phyloP scores from a whole-genome alignment of 2,329 filamentous ascomycete genomes.

The Pseudohalonectria lignicola region DNA sequence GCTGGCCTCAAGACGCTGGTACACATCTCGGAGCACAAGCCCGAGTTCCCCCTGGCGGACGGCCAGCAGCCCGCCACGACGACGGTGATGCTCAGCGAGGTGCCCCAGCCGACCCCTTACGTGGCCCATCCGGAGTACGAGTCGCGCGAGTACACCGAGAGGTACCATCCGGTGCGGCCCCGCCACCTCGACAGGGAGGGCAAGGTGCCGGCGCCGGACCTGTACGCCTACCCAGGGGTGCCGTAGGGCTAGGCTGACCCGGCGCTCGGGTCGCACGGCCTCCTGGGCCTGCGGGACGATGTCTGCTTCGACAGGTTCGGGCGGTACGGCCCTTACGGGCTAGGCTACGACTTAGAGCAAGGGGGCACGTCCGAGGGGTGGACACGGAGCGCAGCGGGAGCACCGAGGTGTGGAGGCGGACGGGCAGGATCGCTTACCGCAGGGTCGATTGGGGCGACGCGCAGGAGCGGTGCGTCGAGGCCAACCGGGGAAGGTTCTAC shows the following conservation, averaged over 20 bases:
- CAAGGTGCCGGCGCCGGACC: constrained; percentile 44
- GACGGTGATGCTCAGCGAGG: constrained; percentile 19
- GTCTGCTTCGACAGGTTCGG: constrained; percentile 85
- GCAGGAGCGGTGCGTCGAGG: constrained; percentile 40
- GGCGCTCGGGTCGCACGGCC: constrained; percentile 63
- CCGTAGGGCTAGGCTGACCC: constrained; percentile 64
- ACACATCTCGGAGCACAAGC: constrained; percentile 46
- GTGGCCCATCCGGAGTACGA: constrained; percentile 58
- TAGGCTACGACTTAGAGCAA: constrained; percentile 65
- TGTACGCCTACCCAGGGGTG: constrained; percentile 46
- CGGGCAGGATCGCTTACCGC: constrained; percentile 45
- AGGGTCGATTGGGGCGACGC: constrained; percentile 42
- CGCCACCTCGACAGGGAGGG: constrained; percentile 55
- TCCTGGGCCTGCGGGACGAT: constrained; percentile 65
- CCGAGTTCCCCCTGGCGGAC: constrained; percentile 57
- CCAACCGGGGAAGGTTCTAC: constrained; percentile 53
- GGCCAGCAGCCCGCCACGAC: constrained; percentile 22
- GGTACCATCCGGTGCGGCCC: constrained; percentile 39
- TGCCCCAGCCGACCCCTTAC: constrained; percentile 42
- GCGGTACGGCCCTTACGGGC: constrained; percentile 72
- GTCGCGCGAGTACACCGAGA: constrained; percentile 40
- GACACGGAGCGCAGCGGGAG: constrained; percentile 62
- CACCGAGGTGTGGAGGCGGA: constrained; percentile 43
- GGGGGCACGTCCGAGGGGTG: constrained; percentile 62
- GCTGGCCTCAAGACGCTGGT: constrained; percentile 66